These are phyloP conservation scores for Coniochaeta hoffmannii DNA, from an alignment of 2,329 filamentous ascomycete genomes.

Conservation along the genomic window DNA sequence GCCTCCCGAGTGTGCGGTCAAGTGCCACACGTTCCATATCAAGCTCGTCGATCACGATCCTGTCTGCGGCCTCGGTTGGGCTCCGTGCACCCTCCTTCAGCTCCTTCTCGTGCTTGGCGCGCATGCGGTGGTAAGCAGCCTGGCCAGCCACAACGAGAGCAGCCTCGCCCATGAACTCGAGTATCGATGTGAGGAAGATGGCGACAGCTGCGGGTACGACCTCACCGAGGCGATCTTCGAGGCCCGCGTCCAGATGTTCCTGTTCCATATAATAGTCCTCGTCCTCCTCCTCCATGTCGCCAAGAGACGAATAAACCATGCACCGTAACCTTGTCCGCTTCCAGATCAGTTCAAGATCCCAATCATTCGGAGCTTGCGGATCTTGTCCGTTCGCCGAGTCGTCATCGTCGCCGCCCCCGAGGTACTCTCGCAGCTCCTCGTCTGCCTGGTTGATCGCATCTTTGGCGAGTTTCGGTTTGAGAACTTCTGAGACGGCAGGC, in stretches of 20 bases:
- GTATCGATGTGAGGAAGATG: slow-evolving; percentile 90
- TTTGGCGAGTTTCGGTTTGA: slow-evolving; percentile 82
- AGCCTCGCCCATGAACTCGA: slow-evolving; percentile 92
- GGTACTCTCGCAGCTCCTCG: slow-evolving; percentile 64
- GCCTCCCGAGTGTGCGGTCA: slow-evolving; percentile 76
- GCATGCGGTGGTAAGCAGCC: slow-evolving; percentile 66
- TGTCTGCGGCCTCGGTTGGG: slow-evolving; percentile 47
- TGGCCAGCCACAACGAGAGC: slow-evolving; percentile 81
- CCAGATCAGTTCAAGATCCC: slow-evolving; percentile 91
- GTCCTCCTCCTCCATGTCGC: slow-evolving; percentile 96
- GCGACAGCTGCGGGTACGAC: slow-evolving; percentile 83
- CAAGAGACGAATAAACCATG: slow-evolving; percentile 96
- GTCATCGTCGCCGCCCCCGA: slow-evolving; percentile 72
- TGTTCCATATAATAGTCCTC: slow-evolving; percentile 83
- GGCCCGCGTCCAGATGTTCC: slow-evolving; percentile 59
- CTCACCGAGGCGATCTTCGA: slow-evolving; percentile 52
- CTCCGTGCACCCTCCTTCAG: slow-evolving; percentile 42
- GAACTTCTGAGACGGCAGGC: slow-evolving; percentile 75
- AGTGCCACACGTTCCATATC: slow-evolving; percentile 92
- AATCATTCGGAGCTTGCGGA: slow-evolving; percentile 51
- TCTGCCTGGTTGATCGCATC: slow-evolving; percentile 39
- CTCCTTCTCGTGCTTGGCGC: slow-evolving; percentile 50
- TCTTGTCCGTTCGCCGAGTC: slow-evolving; percentile 47
- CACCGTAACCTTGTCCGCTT: slow-evolving; percentile 86
- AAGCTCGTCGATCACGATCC: slow-evolving; percentile 76